Conservation (phyloP, 441 rosid genomes). For the Adansonia grandidieri region DNA sequence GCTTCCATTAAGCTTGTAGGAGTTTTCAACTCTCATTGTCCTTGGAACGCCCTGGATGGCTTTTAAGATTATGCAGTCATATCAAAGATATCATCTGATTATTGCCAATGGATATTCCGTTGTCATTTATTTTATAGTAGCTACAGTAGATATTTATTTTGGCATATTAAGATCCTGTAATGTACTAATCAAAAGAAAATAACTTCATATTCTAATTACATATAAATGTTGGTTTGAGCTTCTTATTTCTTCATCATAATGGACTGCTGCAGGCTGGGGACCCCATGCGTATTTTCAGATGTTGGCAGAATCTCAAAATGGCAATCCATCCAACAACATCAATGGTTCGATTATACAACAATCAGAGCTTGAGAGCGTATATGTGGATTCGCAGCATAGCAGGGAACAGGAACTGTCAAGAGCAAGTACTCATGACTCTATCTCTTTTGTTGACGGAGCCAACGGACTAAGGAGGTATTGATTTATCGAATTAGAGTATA, state of each 20-base stretch:
- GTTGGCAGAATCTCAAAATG: constrained; percentile 65
- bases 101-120: too few relatives aligned
- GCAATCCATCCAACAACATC: constrained; percentile 34
- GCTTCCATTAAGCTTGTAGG: too few relatives aligned
- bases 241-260: not conserved
- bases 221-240: not conserved
- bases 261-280: constrained; percentile 74
- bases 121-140: too few relatives aligned
- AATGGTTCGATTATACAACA: constrained; percentile 39
- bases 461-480: constrained; percentile 30
- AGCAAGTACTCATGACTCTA: constrained; percentile 37
- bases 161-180: too few relatives aligned
- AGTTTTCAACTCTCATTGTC: too few relatives aligned
- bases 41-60: too few relatives aligned
- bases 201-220: not conserved
- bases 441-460: constrained; percentile 44
- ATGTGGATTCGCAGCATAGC: constrained; percentile 51
- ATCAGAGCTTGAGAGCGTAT: constrained; percentile 57
- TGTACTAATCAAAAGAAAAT: too few relatives aligned
- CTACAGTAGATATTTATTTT: too few relatives aligned
- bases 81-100: too few relatives aligned
- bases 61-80: too few relatives aligned
- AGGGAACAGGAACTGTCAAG: constrained; percentile 34
- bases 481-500: not conserved
- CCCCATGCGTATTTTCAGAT: constrained; percentile 89